Base-by-base conservation (phyloP, 1,284 basidiomycete species). In the Cutaneotrichosporon spelunceum region DNA sequence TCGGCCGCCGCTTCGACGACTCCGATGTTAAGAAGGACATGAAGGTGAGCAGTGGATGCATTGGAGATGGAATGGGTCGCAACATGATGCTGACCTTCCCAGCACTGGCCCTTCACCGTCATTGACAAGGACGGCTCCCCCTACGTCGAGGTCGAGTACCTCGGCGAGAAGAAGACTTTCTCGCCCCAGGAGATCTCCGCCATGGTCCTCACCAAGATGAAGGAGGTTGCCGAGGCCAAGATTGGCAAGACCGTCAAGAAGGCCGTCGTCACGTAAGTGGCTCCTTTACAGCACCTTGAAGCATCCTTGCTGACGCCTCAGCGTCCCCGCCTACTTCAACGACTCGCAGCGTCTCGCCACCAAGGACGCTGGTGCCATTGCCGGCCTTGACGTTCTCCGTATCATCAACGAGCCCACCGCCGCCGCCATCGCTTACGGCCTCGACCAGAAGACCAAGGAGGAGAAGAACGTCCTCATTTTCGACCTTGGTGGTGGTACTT, bases 401-500 rank as follows among this genome's bases (percentile, higher is more conserved):
- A 86, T 86, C 83, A 85, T 86, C 83, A 86, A 86, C 83, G 85
- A 86, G 76, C 81, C 81, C 60, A 82, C 81, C 66, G 81, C 81
- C 60, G 81, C 81, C 62, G 81, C 81, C 67, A 81, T 82, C 64
- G 81, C 81, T 56, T 83, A 83, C 79, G 85, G 85, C 80, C 83
- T 86, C 63, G 84, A 84, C 73, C 87, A 93, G 80, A 81, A 82
- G 78, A 86, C 88, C 72, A 90, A 90, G 82, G 83, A 85, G 66
- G 93, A 99, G 86, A 93, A 93, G 84, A 97, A 95, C 79, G 95
- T 99, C 65, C 88, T 99, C 79, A 98, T 99, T 81, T 99, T 97
- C 86, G 95, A 99, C 85, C 86, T 99, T 66, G 95, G 95, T 79
- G 95, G 95, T 85, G 96, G 85, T 77, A 86, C 85, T 66, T 86